phyloP scores from a whole-genome alignment of 148 eudicot species.

The Camellia japonica region DNA sequence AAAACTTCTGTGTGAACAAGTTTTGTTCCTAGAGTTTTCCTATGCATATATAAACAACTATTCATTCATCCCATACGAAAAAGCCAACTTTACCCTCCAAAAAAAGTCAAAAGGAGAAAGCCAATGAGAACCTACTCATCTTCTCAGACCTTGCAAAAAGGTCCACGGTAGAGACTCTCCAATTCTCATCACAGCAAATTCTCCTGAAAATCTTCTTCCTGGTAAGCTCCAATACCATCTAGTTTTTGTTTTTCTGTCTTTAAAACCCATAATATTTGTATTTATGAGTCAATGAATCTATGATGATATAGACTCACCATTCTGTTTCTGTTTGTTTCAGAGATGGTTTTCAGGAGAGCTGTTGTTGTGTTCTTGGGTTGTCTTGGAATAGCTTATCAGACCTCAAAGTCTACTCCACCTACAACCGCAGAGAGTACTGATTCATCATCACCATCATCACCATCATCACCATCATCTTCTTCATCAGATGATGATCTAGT shows the following conservation, averaged over 20 bases:
- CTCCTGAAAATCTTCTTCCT: background rate
- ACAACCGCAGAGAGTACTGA: background rate
- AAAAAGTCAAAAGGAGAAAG: too few species aligned
- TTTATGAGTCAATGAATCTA: too few species aligned
- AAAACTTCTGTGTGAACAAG: too few species aligned
- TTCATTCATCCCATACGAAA: too few species aligned
- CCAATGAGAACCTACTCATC: background rate
- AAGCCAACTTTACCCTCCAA: too few species aligned
- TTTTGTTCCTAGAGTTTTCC: too few species aligned
- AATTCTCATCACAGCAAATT: background rate
- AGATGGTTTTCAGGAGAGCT: constrained; percentile 11
- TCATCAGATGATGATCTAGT: constrained; percentile 30
- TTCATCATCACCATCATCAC: background rate
- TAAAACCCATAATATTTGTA: too few species aligned
- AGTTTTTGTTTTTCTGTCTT: background rate
- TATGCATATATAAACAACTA: too few species aligned
- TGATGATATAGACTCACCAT: background rate
- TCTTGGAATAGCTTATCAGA: constrained; percentile 1
- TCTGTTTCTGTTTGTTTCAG: background rate
- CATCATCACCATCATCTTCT: background rate
- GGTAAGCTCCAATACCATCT: background rate
- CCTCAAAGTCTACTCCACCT: background rate
- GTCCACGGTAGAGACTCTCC: too few species aligned
- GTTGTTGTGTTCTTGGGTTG: constrained; percentile 13
- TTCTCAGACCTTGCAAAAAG: background rate